Conservation (phyloP, 2,329 filamentous ascomycete species). For the Verticillium dahliae region DNA sequence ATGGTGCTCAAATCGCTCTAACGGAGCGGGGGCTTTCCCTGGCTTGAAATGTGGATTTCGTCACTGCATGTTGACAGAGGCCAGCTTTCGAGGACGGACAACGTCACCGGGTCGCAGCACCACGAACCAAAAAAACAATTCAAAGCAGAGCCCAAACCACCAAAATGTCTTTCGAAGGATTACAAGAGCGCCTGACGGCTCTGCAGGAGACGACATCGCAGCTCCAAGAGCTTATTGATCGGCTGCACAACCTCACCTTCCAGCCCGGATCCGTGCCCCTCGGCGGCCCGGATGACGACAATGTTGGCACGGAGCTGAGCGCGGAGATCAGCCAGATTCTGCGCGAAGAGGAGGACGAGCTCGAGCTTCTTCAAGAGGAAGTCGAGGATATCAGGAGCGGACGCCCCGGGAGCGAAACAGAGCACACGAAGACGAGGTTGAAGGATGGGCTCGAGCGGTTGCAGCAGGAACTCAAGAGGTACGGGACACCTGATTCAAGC, state of each 20-base stretch:
- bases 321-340: constrained; percentile 74
- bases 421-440: constrained; percentile 59
- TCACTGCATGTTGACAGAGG: constrained; percentile 9
- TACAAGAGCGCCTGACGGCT: constrained; percentile 54
- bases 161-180: constrained; percentile 49
- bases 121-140: background rate
- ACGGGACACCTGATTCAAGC: constrained; percentile 12
- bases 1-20: background rate
- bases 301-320: constrained; percentile 63
- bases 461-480: constrained; percentile 66
- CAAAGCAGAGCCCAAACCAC: too few species aligned
- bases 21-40: background rate
- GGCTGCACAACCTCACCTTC: constrained; percentile 52
- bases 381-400: constrained; percentile 59
- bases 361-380: constrained; percentile 75
- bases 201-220: constrained; percentile 56
- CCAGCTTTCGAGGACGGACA: constrained; percentile 9
- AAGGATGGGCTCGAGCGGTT: constrained; percentile 61
- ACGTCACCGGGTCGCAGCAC: background rate
- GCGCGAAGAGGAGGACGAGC: constrained; percentile 74
- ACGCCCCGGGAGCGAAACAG: constrained; percentile 43
- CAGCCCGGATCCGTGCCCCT: constrained; percentile 51
- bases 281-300: constrained; percentile 35
- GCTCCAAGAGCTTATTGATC: constrained; percentile 52
- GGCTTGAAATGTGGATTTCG: constrained; percentile 8